Percentiles rank a stretch among this genome's conserved stretches.
Conservation (phyloP, 495 filamentous ascomycete genomes). For the Podospora fimiseda region DNA sequence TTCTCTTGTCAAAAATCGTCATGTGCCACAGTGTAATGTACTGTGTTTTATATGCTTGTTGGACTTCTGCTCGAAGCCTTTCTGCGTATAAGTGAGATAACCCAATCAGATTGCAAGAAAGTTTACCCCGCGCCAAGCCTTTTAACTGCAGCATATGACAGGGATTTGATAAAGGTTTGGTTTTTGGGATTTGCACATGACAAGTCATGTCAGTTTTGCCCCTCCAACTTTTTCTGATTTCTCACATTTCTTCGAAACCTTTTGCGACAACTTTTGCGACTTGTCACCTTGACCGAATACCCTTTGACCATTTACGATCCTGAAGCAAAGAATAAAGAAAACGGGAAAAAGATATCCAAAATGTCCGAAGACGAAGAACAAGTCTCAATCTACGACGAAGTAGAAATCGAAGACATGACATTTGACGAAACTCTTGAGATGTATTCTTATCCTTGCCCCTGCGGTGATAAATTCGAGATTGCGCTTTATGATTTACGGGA, state of each 20-base stretch:
- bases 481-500: constrained; percentile 76
- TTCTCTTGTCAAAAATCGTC: no score
- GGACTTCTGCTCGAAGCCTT: no score
- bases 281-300: no score
- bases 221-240: constrained; percentile 19
- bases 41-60: no score
- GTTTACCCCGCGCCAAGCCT: constrained; percentile 13
- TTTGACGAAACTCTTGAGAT: constrained; percentile 76
- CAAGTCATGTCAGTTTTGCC: constrained; percentile 18
- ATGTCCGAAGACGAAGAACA: constrained; percentile 62
- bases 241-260: neutral
- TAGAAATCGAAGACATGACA: constrained; percentile 99
- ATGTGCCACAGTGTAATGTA: no score
- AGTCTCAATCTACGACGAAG: constrained; percentile 87
- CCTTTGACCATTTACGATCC: no score
- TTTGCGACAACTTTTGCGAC: neutral
- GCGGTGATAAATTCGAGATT: constrained; percentile 96
- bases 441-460: constrained; percentile 94
- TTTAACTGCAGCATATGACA: neutral
- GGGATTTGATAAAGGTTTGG: neutral
- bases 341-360: constrained; percentile 11
- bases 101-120: neutral
- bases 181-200: neutral
- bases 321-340: neutral
- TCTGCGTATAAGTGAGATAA: neutral